These are phyloP conservation scores for Pyrus bretschneideri DNA, from an alignment of 306 rosid genomes.

Conservation along the genomic window DNA sequence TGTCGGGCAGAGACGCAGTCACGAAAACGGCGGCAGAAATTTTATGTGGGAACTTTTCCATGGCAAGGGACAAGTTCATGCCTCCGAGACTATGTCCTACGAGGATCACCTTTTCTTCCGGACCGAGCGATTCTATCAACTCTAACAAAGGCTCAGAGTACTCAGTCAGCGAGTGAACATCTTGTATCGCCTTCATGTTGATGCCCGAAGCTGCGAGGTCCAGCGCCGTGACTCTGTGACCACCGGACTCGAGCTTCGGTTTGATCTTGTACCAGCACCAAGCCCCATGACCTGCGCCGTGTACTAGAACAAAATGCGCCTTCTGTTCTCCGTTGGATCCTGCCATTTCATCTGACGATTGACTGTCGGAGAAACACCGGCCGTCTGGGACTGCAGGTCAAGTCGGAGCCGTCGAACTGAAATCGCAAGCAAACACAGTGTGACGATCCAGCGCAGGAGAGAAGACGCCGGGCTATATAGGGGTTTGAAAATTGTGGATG, in stretches of 20 bases:
- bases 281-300: conserved; percentile 69
- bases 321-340: neutral
- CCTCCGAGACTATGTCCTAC: conserved; percentile 83
- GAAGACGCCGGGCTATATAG: too few species aligned
- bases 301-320: conserved; percentile 59
- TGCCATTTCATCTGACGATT: neutral
- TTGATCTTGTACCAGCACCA: conserved; percentile 73
- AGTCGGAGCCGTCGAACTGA: too few species aligned
- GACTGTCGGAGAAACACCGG: too few species aligned
- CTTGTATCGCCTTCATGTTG: conserved; percentile 27
- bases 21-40: conserved; percentile 49
- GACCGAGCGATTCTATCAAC: conserved; percentile 27
- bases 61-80: conserved; percentile 51
- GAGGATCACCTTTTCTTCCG: conserved; percentile 43
- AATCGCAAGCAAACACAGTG: too few species aligned
- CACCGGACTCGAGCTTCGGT: conserved; percentile 33
- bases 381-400: too few species aligned
- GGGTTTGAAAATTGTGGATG: too few species aligned
- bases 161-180: conserved; percentile 25
- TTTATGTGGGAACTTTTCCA: conserved; percentile 52
- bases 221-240: conserved; percentile 47
- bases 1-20: conserved; percentile 55
- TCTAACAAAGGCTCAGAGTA: conserved; percentile 56
- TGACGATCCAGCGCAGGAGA: too few species aligned
- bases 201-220: conserved; percentile 53